Evolutionary conservation across 2,329 filamentous ascomycete genomes (phyloP).

Genomic region (Pseudopyrenochaeta lycopersici): DNA sequence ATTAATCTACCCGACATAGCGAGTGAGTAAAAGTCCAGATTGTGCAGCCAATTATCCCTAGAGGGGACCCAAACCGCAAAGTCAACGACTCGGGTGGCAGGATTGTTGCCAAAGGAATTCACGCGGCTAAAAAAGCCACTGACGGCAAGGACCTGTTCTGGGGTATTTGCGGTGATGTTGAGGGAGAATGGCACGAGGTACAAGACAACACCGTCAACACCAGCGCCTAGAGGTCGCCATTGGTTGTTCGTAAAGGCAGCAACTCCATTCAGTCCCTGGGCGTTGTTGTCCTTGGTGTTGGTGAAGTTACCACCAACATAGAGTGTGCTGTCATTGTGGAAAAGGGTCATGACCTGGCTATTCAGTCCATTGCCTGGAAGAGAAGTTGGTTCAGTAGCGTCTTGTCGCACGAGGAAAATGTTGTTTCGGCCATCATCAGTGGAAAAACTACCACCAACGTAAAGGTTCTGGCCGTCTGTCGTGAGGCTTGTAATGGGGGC

Average conservation of each 20-base stretch:
- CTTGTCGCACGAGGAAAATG: constrained; percentile 73
- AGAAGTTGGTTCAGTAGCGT: constrained; percentile 66
- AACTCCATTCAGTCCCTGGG: constrained; percentile 74
- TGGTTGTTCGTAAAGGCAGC: constrained; percentile 75
- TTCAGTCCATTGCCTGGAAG: constrained; percentile 80
- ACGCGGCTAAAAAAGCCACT: constrained; percentile 82
- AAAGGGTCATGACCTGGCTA: constrained; percentile 76
- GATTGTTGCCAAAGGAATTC: constrained; percentile 70
- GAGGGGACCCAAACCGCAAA: constrained; percentile 95
- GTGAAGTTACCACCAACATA: constrained; percentile 90
- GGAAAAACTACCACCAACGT: constrained; percentile 86
- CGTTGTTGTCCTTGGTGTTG: constrained; percentile 70
- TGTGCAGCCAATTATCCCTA: constrained; percentile 84
- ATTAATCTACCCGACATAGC: constrained; percentile 77
- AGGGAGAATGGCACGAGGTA: constrained; percentile 79
- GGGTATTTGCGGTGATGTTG: constrained; percentile 74
- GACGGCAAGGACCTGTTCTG: constrained; percentile 79
- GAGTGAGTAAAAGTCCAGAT: constrained; percentile 70
- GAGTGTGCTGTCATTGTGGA: constrained; percentile 66
- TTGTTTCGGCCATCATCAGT: constrained; percentile 68
- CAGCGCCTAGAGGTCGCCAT: constrained; percentile 84
- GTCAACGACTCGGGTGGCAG: constrained; percentile 70
- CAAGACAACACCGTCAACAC: constrained; percentile 81
- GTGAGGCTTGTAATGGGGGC: constrained; percentile 77
- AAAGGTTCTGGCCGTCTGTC: constrained; percentile 68